phyloP scores from a whole-genome alignment of 306 rosid species.

The Pterocarpus macrocarpus region DNA sequence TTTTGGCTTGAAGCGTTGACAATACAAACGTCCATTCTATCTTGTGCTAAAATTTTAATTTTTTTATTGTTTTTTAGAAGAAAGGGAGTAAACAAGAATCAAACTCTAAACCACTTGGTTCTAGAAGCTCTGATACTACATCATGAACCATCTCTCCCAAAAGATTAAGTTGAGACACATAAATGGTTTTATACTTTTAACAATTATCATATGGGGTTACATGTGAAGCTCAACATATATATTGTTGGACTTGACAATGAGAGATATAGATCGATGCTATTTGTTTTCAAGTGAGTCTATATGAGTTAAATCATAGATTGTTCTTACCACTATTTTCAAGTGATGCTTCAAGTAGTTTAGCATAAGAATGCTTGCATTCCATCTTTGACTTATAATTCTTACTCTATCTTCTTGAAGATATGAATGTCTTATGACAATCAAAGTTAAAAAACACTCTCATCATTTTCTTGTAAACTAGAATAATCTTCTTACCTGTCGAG shows the following conservation, averaged over 20 bases:
- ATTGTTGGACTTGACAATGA: slow-evolving; percentile 28
- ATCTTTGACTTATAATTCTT: slow-evolving; percentile 40
- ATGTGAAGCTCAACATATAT: slow-evolving; percentile 32
- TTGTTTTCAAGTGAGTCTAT: slow-evolving; percentile 23
- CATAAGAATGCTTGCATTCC: slow-evolving; percentile 25
- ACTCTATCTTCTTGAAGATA: slow-evolving; percentile 31
- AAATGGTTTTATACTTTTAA: no score
- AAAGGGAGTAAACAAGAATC: no score
- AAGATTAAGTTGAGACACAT: no score
- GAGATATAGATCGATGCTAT: slow-evolving; percentile 4
- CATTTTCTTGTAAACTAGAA: slow-evolving; percentile 33
- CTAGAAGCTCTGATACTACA: no score
- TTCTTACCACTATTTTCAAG: slow-evolving; percentile 19
- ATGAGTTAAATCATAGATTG: slow-evolving; percentile 9
- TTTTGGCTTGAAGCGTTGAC: no score
- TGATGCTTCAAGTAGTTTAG: slow-evolving; percentile 37
- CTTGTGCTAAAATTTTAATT: no score
- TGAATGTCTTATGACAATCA: neutral
- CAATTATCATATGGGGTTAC: neutral
- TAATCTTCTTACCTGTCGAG: slow-evolving; percentile 70
- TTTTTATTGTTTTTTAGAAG: no score
- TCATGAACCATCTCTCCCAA: no score
- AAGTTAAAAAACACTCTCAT: neutral
- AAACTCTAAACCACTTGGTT: no score
- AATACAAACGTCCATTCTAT: no score